These are phyloP conservation scores for Agapanthus africanus DNA, from an alignment of 106 monocot species.

Conservation along the genomic window DNA sequence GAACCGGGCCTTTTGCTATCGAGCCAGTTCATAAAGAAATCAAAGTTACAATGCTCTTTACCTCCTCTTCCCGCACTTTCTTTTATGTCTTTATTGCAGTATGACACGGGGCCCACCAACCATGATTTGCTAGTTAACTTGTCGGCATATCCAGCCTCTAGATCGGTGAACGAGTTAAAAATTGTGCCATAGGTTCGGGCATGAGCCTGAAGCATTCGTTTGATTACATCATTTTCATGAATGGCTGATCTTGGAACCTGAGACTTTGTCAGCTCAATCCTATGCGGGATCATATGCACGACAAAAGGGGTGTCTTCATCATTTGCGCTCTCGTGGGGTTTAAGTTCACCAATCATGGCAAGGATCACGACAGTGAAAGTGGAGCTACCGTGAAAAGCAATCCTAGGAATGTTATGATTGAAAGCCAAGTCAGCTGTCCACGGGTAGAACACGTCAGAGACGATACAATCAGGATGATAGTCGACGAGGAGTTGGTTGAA, in stretches of 20 bases:
- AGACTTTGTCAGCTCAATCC: background rate
- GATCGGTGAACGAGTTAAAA: background rate
- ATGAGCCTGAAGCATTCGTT: background rate
- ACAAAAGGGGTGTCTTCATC: background rate
- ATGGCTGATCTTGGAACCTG: background rate
- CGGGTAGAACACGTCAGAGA: conserved; percentile 4
- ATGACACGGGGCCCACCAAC: conserved; percentile 6
- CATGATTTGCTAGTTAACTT: background rate
- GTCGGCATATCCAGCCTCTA: background rate
- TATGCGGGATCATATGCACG: background rate
- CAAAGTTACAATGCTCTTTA: too few species aligned
- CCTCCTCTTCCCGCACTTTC: background rate
- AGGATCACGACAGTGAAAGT: background rate
- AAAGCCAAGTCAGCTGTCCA: conserved; percentile 1
- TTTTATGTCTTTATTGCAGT: background rate
- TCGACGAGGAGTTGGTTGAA: background rate
- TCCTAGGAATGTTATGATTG: background rate
- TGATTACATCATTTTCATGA: background rate
- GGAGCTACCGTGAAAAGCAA: background rate
- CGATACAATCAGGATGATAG: background rate
- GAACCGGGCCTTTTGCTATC: background rate
- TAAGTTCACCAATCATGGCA: background rate
- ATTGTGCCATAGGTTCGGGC: background rate
- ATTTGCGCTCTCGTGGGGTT: background rate
- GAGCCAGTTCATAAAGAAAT: conserved; percentile 1